phyloP scores from a whole-genome alignment of 305 asterid species.

The Fraxinus baroniana region DNA sequence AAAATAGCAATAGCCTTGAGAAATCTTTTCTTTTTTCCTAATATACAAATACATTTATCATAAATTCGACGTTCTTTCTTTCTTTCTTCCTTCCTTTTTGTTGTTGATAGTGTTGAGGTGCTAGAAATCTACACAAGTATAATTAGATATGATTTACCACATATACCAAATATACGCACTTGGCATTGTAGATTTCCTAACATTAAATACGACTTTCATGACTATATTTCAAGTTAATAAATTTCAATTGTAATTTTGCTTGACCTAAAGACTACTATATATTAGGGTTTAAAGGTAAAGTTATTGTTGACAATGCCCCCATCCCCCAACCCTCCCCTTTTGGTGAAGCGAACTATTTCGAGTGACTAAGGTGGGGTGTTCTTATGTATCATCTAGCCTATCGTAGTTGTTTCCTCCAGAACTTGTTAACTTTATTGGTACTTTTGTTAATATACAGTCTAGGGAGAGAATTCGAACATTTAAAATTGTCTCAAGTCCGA shows the following conservation, averaged over 20 bases:
- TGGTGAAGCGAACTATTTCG: background rate
- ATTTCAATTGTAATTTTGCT: background rate
- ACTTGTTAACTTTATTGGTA: too few relatives aligned
- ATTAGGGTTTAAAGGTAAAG: too few relatives aligned
- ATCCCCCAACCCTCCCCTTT: background rate
- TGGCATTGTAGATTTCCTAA: background rate
- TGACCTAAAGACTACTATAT: background rate
- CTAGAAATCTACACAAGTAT: too few relatives aligned
- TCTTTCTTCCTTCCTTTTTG: background rate
- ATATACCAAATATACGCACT: background rate
- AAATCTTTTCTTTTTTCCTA: background rate
- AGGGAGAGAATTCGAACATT: background rate
- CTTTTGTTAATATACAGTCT: background rate
- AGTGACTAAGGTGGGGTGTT: background rate
- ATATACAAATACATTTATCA: background rate
- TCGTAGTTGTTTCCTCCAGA: background rate
- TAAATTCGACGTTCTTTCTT: background rate
- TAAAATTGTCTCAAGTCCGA: background rate
- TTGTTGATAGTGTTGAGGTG: background rate
- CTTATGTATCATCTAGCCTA: background rate
- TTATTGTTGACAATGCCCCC: background rate
- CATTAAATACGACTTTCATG: background rate
- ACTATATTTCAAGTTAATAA: background rate
- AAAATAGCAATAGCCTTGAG: background rate
- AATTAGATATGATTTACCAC: background rate